Base-by-base conservation (phyloP, 495 filamentous ascomycete species). In the Penicillium parvum region DNA sequence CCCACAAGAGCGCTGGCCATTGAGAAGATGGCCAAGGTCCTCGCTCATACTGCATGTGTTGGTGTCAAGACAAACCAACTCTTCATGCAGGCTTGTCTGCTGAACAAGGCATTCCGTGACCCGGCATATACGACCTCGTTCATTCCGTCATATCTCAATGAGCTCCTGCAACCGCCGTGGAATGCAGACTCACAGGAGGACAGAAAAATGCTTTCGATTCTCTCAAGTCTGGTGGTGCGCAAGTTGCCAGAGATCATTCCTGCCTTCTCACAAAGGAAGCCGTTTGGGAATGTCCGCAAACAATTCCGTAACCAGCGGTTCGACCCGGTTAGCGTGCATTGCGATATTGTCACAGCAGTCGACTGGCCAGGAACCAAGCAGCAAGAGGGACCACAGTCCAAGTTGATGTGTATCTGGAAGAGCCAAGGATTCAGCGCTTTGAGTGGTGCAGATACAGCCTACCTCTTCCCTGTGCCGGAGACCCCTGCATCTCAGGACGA, bases 101-200 rank as follows among this genome's bases (percentile, higher is more conserved):
- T 71, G n/a, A 83, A 81, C 49, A 71, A 72, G 8, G 81, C 73
- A 5, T 95, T 95, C 55, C 74, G 85, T 43, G 74, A 79, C 27
- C 89, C 86, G 9, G 79, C 89, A 12, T 86, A 95, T 18, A 88
- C 94, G 52, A 95, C 89, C 0, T 85, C 88, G 3, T 95, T 88
- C 60, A 91, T 95, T 50, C 75, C 79, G n/a, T 85, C 86, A 53
- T 76, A 89, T 57, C 69, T 71, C 32, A 72, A 76, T 8, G 79
- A 85, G 27, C 73, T 88, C 5, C 85, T 88, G 4, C 38, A 37
- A 12, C 26, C 46, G 1, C 28, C 37, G 4, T 39, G 12, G 8
- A 29, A 17, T 1, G 21, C n/a, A 14, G 30, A 23, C 1, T 2
- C 35, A 1, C 26, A 21, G 1, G 37, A 41, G 2, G 17, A 29